Base-by-base conservation (phyloP, 2,329 filamentous ascomycete genomes). In the Beauveria sp. region DNA sequence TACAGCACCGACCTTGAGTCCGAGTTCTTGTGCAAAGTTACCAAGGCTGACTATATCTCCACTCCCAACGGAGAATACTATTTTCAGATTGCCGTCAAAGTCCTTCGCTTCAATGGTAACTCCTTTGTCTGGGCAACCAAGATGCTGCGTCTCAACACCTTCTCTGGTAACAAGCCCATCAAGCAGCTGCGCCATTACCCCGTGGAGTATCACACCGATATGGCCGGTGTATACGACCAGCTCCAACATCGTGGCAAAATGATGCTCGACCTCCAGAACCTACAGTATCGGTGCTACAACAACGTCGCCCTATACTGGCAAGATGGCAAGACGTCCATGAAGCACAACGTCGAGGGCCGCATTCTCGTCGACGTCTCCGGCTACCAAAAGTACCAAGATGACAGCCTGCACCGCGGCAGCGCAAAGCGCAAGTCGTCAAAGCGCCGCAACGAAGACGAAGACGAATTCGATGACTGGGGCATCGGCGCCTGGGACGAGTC, bases 331-430 rank as follows among this genome's bases (percentile, higher is more conserved):
- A 51, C 61, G 2, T 43, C 66, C 10, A 65, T 69, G 57, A 72
- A 70, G 59, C 71, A 75, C 66, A 74, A 77, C 22, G 75, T 78
- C 28, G 73, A 79, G 53, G 71, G 76, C 1, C 67, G 74, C 43
- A 68, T 78, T 28, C 69, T 79, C 18, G 66, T 78, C 47, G 76
- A 79, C 47, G 71, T 75, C 6, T 64, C 71, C 8, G 76, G 78
- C 7, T 78, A 75, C 67, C 75, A 76, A 63, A 78, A 76, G 65
- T 73, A 77, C 63, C 70, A 77, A 40, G 60, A 62, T 40, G 49
- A 53, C 26, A 54, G 58, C 46, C 14, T 62, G 45, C 54, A 53
- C 46, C 54, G 60, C 40, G 20, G 8, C 63, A 53, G 18, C 24
- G 74, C 72, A 10, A 70, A 69, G 52, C 70, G 74, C 12, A 75